Evolutionary conservation across 2,329 filamentous ascomycete species (phyloP), one percentile per base, ranked within the genome.

Genomic region (Fusarium ramigenum): DNA sequence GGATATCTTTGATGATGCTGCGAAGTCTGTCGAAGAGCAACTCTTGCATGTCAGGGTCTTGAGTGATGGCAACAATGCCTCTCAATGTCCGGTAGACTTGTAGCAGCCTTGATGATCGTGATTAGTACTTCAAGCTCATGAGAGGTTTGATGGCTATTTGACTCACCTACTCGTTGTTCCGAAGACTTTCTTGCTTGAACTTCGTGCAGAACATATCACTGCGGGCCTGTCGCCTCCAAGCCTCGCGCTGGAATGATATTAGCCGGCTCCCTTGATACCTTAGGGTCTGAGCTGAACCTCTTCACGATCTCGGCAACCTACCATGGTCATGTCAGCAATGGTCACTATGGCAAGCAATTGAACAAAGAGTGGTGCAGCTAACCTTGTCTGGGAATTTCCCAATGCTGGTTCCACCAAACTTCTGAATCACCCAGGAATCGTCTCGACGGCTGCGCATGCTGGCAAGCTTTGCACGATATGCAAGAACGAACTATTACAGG

Each of bases 51-150:
- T 42, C 52, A 16, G 52, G 52, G 25, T 54, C 52, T 30, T 54
- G 52, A 18, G 52, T 54, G 14, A 54, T 54, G 34, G 36, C 52
- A 5, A 54, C 52, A 23, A 54, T 54, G 52, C 52, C 52, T 14
- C 23, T 54, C 25, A 54, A 19, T 14, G 52, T 54, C 7, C 52
- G 23, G 16, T 54, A 54, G 10, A 54, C 52, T 23, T 54, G 52
- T 19, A 54, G 15, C 11, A 54, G 36, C 12, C 52, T 54, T 0
- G 8, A 18, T 14, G 10, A n/a, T 18, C 16, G 9, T 16, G 23
- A 4, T 54, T 30, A 42, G 15, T 39, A 28, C 5, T 1, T 7
- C 4, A 11, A 40, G 21, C 2, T 18, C 6, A 21, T 18, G 4
- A 11, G 25, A 30, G 25, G 8, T 8, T 23, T 3, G 2, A 15